Conservation (phyloP, 208 protist species). For the Acanthamoeba healyi region DNA sequence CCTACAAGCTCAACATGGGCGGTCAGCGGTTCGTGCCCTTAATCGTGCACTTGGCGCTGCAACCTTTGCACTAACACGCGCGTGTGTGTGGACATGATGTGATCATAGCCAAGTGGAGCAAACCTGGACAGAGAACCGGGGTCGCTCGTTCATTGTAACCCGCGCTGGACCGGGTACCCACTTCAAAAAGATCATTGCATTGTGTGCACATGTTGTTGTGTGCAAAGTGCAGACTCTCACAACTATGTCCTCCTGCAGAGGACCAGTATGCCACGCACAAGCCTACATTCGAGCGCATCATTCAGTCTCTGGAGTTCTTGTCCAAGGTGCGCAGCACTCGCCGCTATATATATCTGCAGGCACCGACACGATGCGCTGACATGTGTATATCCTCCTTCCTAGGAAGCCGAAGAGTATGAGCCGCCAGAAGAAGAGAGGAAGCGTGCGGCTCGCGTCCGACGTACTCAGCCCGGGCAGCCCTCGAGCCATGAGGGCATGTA, state of each 20-base stretch:
- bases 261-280: not conserved
- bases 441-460: conserved; percentile 2
- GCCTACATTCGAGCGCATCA: conserved; percentile 7
- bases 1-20: conserved; percentile 30
- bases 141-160: conserved; percentile 8
- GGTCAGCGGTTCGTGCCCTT: not conserved
- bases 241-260: not conserved
- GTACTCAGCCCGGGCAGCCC: not conserved
- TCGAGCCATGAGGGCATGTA: conserved; percentile 31
- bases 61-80: too few relatives aligned
- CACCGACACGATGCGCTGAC: too few relatives aligned
- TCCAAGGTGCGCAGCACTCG: not conserved
- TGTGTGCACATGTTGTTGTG: too few relatives aligned
- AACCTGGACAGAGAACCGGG: not conserved
- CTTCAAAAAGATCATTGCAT: too few relatives aligned
- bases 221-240: not conserved
- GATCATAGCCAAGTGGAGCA: not conserved
- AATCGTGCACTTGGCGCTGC: not conserved
- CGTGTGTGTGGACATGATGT: too few relatives aligned
- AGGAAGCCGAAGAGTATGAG: conserved; percentile 42
- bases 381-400: too few relatives aligned
- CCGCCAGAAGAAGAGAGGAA: conserved; percentile 6
- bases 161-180: conserved; percentile 20
- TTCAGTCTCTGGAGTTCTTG: not conserved
- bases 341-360: too few relatives aligned